phyloP scores from a whole-genome alignment of 2,329 filamentous ascomycete genomes.

The Phialophora macrospora region DNA sequence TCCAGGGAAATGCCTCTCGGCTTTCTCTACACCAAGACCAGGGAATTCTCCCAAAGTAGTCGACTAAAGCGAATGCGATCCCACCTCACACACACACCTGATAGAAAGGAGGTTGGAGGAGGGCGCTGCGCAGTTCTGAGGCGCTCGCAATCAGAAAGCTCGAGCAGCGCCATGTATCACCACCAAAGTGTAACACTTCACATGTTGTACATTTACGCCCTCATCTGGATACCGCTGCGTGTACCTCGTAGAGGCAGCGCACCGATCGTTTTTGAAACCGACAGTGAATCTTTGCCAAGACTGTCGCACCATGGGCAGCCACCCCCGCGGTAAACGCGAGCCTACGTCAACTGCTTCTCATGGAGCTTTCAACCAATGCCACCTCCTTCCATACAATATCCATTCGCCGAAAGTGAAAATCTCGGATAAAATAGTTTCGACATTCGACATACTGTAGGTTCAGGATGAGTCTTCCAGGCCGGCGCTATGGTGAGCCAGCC shows the following conservation, averaged over 20 bases:
- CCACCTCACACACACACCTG: neutral
- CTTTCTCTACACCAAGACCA: neutral
- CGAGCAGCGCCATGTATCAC: neutral
- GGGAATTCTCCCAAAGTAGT: neutral
- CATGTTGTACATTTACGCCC: neutral
- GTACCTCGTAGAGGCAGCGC: neutral
- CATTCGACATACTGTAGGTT: neutral
- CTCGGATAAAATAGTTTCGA: neutral
- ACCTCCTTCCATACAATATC: neutral
- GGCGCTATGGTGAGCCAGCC: conserved; percentile 9
- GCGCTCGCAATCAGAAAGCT: neutral
- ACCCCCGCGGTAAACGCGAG: neutral
- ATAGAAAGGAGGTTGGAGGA: neutral
- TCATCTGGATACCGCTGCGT: neutral
- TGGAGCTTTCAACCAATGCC: neutral
- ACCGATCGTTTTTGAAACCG: neutral
- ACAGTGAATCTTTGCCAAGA: neutral
- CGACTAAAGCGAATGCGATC: neutral
- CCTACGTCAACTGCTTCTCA: neutral
- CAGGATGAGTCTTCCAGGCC: neutral
- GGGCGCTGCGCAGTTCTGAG: neutral
- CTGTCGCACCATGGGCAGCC: neutral
- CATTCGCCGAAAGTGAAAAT: neutral
- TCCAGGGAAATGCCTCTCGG: neutral
- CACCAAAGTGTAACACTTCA: neutral